phyloP scores from a whole-genome alignment of 805 yeast genomes.

The Ogataea nitratoaversa region DNA sequence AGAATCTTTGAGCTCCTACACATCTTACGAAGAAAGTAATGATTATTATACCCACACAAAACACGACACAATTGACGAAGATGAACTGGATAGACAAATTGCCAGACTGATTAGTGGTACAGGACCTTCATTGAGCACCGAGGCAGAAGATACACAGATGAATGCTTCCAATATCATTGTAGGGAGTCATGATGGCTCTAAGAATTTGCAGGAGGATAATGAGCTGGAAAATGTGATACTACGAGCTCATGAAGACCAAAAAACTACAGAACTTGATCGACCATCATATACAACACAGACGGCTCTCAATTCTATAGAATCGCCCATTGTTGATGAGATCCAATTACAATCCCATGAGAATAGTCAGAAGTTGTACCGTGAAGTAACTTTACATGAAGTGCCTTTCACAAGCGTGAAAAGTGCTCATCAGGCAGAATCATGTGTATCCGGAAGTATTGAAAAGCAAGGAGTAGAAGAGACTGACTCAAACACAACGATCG shows the following conservation, averaged over 20 bases:
- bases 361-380: no score
- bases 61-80: constrained; percentile 1
- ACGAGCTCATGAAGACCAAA: constrained; percentile 2
- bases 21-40: constrained; percentile 6
- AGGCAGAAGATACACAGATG: no score
- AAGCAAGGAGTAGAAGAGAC: no score
- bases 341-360: no score
- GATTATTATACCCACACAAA: not conserved
- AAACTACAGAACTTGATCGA: not conserved
- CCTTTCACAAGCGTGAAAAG: no score
- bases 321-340: no score
- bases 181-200: not conserved
- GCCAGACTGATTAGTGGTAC: constrained; percentile 4
- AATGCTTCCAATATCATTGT: not conserved
- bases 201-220: constrained; percentile 1
- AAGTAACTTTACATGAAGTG: no score
- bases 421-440: no score
- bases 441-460: no score
- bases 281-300: no score
- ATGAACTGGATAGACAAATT: constrained; percentile 6
- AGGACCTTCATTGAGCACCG: constrained; percentile 1
- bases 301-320: no score
- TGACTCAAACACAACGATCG: no score
- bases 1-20: constrained; percentile 18
- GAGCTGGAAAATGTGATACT: constrained; percentile 4